Base-by-base conservation (phyloP, 2,329 filamentous ascomycete genomes). In the Aspergillus pseudoviridinutans region DNA sequence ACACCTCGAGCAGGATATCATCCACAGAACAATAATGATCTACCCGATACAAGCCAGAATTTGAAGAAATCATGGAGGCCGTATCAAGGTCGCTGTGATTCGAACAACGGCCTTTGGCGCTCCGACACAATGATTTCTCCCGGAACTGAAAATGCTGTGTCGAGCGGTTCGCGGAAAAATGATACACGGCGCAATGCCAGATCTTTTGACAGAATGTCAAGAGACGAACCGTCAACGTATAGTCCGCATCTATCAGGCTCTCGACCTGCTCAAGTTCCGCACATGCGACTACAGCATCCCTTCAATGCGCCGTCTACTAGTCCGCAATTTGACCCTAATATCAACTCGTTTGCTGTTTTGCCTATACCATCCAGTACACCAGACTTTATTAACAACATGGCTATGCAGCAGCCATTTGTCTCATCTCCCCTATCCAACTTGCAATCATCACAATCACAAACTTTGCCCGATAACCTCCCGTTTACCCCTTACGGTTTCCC, bases 81-180 rank as follows among this genome's bases (percentile, higher is more conserved):
- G 2, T 63, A 63, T 49, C 53, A 50, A 35, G 60, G 56, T 50
- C 64, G 64, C 29, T 65, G 64, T 64, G 58, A 55, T 29, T 49
- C 57, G 7, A 64, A 61, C 22, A 49, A 51, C n/a, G 46, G 54
- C 9, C 42, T 51, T 46, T 49, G 54, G 10, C 47, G 53, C 29
- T 27, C 51, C n/a, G 28, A 25, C 42, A 58, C 14, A n/a, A 8
- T 20, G 24, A 17, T 38, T 17, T 24, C 49, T 4, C 17, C 50
- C 22, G 25, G 32, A 20, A 35, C 55, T n/a, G 52, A 53, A 4
- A 58, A 51, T 27, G 35, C 32, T 35, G 38, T 47, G 24, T 22
- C 54, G 35, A 28, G 22, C 10, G 25, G 49, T 25, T 32, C 29
- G 12, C 54, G 46, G 27, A 46, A 29, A 41, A 49, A 22, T 28